Base-by-base conservation (phyloP, 176 grass and related monocot species). In the Rhynchospora breviuscula region DNA sequence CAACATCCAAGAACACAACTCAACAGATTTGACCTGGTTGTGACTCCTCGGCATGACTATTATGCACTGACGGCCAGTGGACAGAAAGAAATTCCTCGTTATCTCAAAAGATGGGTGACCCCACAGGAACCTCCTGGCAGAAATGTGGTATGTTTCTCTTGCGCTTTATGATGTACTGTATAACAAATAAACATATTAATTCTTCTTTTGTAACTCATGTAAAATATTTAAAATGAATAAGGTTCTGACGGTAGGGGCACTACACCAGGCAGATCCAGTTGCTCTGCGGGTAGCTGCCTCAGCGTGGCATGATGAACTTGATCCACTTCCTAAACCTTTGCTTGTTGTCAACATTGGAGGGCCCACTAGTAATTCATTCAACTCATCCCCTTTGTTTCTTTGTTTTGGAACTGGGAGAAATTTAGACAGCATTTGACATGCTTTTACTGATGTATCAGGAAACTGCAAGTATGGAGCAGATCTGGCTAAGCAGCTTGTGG, bases 41-140 rank as follows among this genome's bases (percentile, higher is more conserved):
- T 98, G 21, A 93, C 92, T 77, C 95, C 92, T 87, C 86, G 87
- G 49, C 95, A 98, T 88, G 92, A 94, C 87, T 98, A 91, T 89
- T 93, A 94, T 90, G 84, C 92, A 84, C 85, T 98, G 69, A 98
- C 92, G 18, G 87, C 82, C 0, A 90, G 84, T 83, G 95, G 90
- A 84, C 90, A 98, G 35, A 64, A 94, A 75, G 92, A 98, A 82
- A 61, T 93, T 49, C 90, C 95, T 71, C 66, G 84, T 3, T 67
- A 93, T 65, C 80, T 98, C 71, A 83, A 80, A 65, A 87, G 95
- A 85, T 98, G 90, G 89, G 88, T 98, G 66, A 94, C 90, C 62
- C 92, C 95, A 54, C 81, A 83, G 83, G 95, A 94, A 87, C 89
- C 86, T 0, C 90, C 95, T 73, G 79, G 92, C 12, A 88, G 59